Percentiles rank a stretch among this genome's conserved stretches.
Evolutionary conservation across 768 basidiomycete genomes (phyloP).

Genomic region (Lentinula aciculospora): DNA sequence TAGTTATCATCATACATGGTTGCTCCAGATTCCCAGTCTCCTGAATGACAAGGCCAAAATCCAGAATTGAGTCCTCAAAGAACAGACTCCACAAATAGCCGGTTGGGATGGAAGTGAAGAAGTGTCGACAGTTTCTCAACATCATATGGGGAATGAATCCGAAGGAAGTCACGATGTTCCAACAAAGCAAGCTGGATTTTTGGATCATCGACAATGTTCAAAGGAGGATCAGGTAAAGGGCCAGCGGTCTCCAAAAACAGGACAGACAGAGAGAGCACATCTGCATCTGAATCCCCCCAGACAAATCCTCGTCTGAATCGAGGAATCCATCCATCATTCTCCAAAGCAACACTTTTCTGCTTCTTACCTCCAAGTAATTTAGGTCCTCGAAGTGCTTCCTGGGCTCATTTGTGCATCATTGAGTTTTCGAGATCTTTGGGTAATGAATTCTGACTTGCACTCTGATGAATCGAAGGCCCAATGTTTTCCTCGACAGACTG

Average conservation of each 20-base stretch:
- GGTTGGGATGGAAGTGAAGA: conserved; percentile 22
- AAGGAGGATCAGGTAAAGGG: conserved; percentile 16
- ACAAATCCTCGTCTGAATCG: conserved; percentile 8
- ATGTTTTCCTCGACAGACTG: conserved; percentile 10
- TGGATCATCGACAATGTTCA: conserved; percentile 12
- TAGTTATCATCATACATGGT: conserved; percentile 11
- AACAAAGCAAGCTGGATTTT: conserved; percentile 8
- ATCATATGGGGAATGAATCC: conserved; percentile 22
- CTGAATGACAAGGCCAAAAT: conserved; percentile 26
- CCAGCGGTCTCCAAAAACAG: conserved; percentile 10
- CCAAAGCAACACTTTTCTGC: not conserved
- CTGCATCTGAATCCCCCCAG: conserved; percentile 3
- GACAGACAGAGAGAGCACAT: conserved; percentile 12
- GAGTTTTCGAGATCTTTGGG: not conserved
- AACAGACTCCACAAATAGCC: conserved; percentile 21
- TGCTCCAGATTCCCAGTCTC: conserved; percentile 12
- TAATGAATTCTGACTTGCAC: not conserved
- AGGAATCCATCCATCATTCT: not conserved
- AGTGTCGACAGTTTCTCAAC: conserved; percentile 17
- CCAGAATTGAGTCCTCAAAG: conserved; percentile 18
- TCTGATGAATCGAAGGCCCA: conserved; percentile 8
- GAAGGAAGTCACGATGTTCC: conserved; percentile 12
- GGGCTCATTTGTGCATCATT: not conserved
- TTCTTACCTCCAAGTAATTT: not conserved
- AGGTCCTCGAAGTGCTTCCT: conserved; percentile 5